Base-by-base conservation (phyloP, 805 yeast species). In the Wickerhamomyces sydowiorum region DNA sequence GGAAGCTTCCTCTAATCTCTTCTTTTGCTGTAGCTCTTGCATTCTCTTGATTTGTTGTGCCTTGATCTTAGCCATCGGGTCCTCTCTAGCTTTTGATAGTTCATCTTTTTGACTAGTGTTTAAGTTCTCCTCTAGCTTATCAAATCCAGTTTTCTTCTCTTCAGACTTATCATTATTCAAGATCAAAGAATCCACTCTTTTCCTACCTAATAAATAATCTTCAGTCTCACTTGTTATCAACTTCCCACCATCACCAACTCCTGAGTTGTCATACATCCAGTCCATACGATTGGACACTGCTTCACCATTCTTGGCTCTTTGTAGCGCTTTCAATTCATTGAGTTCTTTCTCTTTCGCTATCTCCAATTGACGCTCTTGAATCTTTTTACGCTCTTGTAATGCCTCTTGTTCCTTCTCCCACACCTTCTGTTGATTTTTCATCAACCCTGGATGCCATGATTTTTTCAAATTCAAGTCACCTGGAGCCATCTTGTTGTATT, bases 391-490 rank as follows among this genome's bases (percentile, higher is more conserved):
- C 53, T 86, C 95, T n/a, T 75, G 74, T 7, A 87, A 64, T 8
- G 84, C 80, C 32, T 82, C 82, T 56, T 86, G 89, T 56, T 93
- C 97, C 41, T 69, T 72, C 49, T 79, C 72, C 91, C 95, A 84
- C 28, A 91, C 90, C 54, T 82, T 85, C 50, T 81, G 82, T 63
- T 82, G 88, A 69, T 91, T 91, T 59, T 83, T 86, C 57, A 86
- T 68, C 39, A 87, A 70, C 37, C 84, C 90, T 3, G 99, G 97
- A 61, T 91, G 88, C 99, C 98, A 91, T 47, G 98, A 91, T 60
- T 91, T 91, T 66, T 91, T 85, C 42, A 90, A 63, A 59, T 91
- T 91, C 48, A 91, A 71, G 61, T 90, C 96, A 5, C 89, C 86
- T 1, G 89, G 86, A 59, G 71, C 73, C 74, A 69, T 70, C 13